Evolutionary conservation across 1,284 basidiomycete species (phyloP), one percentile per base, ranked within the genome.

Genomic region (Irpex sp.): DNA sequence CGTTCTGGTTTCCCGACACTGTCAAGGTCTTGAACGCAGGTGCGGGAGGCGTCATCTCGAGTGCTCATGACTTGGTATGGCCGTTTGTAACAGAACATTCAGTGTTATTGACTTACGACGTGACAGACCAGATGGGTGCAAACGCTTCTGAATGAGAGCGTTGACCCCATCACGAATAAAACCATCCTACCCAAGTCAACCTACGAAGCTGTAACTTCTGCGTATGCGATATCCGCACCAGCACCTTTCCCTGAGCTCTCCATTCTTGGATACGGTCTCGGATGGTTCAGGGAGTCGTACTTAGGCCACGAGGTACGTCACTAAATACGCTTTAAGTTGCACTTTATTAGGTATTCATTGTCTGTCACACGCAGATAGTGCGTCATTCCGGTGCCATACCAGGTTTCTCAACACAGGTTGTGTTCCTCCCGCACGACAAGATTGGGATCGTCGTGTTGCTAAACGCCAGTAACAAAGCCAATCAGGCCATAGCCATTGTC

Each of bases 361-460:
- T 6, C 31, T 33, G 31, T 33, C 31, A 6, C 31, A 33, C 31
- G 15, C 35, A 74, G 71, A 50, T 72, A 15, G 39, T 74, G 7
- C 47, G 33, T 6, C 72, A 74, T 51, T 58, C 36, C 0, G 72
- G 71, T 5, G 66, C 58, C 0, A 62, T 72, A 8, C 77, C 78
- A 5, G 82, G 81, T 0, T 80, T 77, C 67, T 76, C 77, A 37
- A 77, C 76, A 0, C 70, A 75, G 39, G 74, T 80, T 15, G 68
- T 64, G 0, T 69, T 73, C 56, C 59, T 72, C 15, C 69, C 71
- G 7, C 3, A 39, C 9, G 75, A 78, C 51, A 75, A 75, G 31
- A 66, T 83, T 3, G 81, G 76, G 1, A 69, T 81, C 15, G 73
- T 81, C 15, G 68, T 75, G 0, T 72, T 83, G 0, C 76, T 77